These are phyloP conservation scores for Pigoraptor vietnamica DNA, from an alignment of 78 protist genomes.

Conservation along the genomic window DNA sequence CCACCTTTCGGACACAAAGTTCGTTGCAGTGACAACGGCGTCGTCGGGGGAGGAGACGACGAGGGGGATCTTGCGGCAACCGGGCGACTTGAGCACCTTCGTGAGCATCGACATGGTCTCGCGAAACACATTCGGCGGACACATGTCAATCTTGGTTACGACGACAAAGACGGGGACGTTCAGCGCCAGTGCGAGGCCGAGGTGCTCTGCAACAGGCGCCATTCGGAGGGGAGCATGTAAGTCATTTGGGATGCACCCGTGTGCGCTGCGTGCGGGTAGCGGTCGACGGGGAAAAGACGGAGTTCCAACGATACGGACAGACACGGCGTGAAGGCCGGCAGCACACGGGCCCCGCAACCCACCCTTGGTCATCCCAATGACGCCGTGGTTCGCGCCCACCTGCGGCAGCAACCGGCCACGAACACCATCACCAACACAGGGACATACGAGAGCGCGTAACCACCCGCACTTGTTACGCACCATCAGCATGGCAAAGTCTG, in stretches of 20 bases:
- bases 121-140: not conserved
- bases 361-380: constrained; percentile 71
- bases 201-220: constrained; percentile 59
- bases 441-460: not conserved
- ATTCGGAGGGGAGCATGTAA: not conserved
- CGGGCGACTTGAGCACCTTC: not conserved
- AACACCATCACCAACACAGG: too few relatives aligned
- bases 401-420: not conserved
- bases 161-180: constrained; percentile 80
- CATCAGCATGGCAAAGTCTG: constrained; percentile 75
- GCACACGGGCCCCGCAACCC: not conserved
- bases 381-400: constrained; percentile 74
- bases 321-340: too few relatives aligned
- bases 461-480: not conserved
- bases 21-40: not conserved
- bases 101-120: not conserved
- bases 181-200: constrained; percentile 88
- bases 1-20: not conserved
- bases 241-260: not conserved
- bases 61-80: not conserved
- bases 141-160: constrained; percentile 83
- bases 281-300: too few relatives aligned
- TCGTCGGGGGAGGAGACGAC: not conserved
- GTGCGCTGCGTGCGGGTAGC: not conserved
- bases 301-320: too few relatives aligned